A percentile compares a stretch with the other conserved stretches of the same genome.
Conservation (phyloP, 176 grass and related monocot species). For the Carex scoparia region DNA sequence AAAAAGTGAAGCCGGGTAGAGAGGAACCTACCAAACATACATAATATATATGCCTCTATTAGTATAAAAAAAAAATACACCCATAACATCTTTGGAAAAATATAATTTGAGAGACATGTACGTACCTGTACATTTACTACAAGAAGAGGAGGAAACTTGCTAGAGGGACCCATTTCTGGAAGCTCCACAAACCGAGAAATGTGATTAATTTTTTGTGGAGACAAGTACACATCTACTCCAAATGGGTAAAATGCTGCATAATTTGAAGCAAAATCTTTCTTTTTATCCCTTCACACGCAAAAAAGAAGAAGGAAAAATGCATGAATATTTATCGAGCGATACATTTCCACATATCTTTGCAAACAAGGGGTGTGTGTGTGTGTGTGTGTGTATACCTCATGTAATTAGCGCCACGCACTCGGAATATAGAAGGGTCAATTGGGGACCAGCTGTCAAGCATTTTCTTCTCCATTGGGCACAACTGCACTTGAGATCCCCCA, state of each 20-base stretch:
- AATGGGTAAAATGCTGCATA: slow-evolving; percentile 85
- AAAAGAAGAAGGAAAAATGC: slow-evolving; percentile 3
- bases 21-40: slow-evolving; percentile 60
- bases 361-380: neutral
- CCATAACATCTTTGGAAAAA: neutral
- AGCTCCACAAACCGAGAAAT: slow-evolving; percentile 91
- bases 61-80: slow-evolving; percentile 6
- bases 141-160: slow-evolving; percentile 72
- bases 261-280: slow-evolving; percentile 87
- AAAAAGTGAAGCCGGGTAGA: slow-evolving; percentile 92
- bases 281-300: slow-evolving; percentile 69
- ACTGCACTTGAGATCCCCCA: slow-evolving; percentile 87
- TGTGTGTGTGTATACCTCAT: slow-evolving; percentile 49
- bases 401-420: slow-evolving; percentile 82
- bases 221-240: slow-evolving; percentile 87
- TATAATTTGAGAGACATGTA: slow-evolving; percentile 15
- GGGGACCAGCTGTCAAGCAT: slow-evolving; percentile 80
- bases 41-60: neutral
- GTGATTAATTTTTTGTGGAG: slow-evolving; percentile 80
- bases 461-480: slow-evolving; percentile 73
- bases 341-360: neutral
- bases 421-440: slow-evolving; percentile 71
- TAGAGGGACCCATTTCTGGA: slow-evolving; percentile 51
- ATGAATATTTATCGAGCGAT: neutral
- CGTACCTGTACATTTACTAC: slow-evolving; percentile 97